These are phyloP conservation scores for Oldenlandia corymbosa DNA, from an alignment of 257 asterid species.

Conservation along the genomic window DNA sequence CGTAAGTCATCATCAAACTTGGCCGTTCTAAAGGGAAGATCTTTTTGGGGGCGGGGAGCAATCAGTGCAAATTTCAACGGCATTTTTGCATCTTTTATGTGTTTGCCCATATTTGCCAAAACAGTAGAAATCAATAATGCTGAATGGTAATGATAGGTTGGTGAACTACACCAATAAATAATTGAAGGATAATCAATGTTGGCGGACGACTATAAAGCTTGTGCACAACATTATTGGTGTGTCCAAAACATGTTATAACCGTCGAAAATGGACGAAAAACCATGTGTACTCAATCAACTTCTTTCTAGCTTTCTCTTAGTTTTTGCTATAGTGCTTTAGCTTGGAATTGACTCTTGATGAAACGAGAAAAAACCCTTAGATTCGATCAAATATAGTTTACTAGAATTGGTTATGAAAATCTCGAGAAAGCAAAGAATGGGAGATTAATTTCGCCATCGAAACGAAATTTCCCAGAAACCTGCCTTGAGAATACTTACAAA, in stretches of 20 bases:
- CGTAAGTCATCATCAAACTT: no score
- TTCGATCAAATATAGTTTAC: no score
- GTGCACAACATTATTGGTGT: background rate
- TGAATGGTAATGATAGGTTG: background rate
- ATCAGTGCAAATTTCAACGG: no score
- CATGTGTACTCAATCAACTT: background rate
- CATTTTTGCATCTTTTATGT: no score
- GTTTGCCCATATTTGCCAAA: background rate
- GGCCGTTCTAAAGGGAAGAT: no score
- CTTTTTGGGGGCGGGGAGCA: no score
- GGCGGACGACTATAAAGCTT: background rate
- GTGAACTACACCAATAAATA: background rate
- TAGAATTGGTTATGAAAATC: no score
- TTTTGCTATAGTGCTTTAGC: no score
- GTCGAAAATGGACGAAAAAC: background rate
- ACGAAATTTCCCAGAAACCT: background rate
- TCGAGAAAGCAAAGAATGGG: no score
- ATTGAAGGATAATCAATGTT: background rate
- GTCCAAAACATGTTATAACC: background rate
- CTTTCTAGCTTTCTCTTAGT: no score
- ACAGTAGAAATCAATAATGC: background rate
- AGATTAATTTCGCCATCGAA: no score
- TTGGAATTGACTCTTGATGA: background rate
- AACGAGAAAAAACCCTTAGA: no score
- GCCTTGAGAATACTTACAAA: background rate